phyloP scores from a whole-genome alignment of 2,329 filamentous ascomycete genomes.

The Trichoderma sp. region DNA sequence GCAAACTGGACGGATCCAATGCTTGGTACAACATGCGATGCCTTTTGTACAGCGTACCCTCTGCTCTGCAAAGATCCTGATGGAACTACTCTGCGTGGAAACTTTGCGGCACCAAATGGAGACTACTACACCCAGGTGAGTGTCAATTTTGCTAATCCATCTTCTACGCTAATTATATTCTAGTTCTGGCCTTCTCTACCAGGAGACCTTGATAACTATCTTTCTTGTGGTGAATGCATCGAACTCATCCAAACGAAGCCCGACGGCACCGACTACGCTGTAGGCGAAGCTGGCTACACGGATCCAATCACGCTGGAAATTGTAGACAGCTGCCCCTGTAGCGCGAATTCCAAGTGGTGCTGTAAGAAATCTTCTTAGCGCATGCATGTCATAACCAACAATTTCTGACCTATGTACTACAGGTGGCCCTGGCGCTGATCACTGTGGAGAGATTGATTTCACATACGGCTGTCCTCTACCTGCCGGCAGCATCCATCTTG shows the following conservation, averaged over 20 bases:
- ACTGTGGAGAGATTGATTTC: conserved; percentile 21
- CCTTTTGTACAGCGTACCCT: conserved; percentile 18
- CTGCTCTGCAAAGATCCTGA: conserved; percentile 22
- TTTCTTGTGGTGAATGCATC: conserved; percentile 23
- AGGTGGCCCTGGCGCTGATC: conserved; percentile 20
- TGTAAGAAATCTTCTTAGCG: neutral
- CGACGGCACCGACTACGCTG: conserved; percentile 15
- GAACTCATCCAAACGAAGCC: conserved; percentile 13
- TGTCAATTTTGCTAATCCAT: too few species aligned
- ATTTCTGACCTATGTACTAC: neutral
- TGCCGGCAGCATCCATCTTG: conserved; percentile 20
- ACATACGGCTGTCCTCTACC: conserved; percentile 23
- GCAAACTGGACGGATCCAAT: conserved; percentile 22
- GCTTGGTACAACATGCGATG: conserved; percentile 15
- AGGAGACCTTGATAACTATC: conserved; percentile 13
- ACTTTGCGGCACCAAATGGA: conserved; percentile 22
- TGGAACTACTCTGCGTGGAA: conserved; percentile 17
- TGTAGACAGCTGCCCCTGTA: conserved; percentile 22
- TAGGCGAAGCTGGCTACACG: conserved; percentile 15
- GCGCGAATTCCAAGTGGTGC: conserved; percentile 24
- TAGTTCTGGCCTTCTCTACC: conserved; percentile 18
- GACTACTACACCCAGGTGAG: conserved; percentile 14
- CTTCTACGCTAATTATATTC: neutral
- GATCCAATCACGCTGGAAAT: conserved; percentile 17
- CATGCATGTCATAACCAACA: too few species aligned